Conservation (phyloP, 2,329 filamentous ascomycete genomes). For the Pochonia chlamydosporia region DNA sequence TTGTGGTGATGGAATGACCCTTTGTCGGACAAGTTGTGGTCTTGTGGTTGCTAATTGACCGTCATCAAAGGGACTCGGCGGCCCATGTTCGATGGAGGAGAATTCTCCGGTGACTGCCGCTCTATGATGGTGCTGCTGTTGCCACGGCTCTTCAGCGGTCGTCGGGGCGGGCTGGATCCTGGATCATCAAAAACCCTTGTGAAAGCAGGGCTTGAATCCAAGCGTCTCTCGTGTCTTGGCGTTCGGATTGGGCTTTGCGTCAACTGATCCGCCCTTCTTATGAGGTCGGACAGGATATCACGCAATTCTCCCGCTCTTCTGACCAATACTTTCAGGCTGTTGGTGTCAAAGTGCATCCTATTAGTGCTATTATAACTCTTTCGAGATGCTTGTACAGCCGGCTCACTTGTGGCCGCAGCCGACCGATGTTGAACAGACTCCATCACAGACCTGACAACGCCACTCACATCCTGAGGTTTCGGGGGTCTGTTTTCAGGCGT, state of each 20-base stretch:
- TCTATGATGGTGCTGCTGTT: conserved; percentile 44
- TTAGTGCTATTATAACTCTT: conserved; percentile 35
- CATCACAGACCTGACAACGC: conserved; percentile 56
- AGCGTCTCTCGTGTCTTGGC: conserved; percentile 36
- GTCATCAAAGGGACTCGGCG: conserved; percentile 61
- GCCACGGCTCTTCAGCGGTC: conserved; percentile 46
- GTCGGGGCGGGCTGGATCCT: conserved; percentile 47
- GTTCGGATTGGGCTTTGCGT: conserved; percentile 50
- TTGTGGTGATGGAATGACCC: not conserved
- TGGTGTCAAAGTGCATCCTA: conserved; percentile 60
- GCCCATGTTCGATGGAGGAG: conserved; percentile 43
- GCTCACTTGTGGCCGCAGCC: conserved; percentile 19
- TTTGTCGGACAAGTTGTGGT: not conserved
- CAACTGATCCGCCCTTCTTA: conserved; percentile 54
- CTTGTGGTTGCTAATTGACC: conserved; percentile 36
- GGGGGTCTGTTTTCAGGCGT: conserved; percentile 31
- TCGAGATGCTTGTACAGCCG: conserved; percentile 27
- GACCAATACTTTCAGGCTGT: conserved; percentile 61
- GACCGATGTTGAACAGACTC: conserved; percentile 56
- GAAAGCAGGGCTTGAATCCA: conserved; percentile 60
- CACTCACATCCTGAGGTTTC: conserved; percentile 33
- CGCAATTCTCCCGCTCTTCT: conserved; percentile 55
- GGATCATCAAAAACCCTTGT: conserved; percentile 62
- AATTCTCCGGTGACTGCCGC: conserved; percentile 44
- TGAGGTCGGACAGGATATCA: conserved; percentile 52